A percentile compares a stretch with the other conserved stretches of the same genome.
These are phyloP conservation scores for Aspergillus brasiliensis DNA, from an alignment of 2,329 filamentous ascomycete genomes.

Conservation along the genomic window DNA sequence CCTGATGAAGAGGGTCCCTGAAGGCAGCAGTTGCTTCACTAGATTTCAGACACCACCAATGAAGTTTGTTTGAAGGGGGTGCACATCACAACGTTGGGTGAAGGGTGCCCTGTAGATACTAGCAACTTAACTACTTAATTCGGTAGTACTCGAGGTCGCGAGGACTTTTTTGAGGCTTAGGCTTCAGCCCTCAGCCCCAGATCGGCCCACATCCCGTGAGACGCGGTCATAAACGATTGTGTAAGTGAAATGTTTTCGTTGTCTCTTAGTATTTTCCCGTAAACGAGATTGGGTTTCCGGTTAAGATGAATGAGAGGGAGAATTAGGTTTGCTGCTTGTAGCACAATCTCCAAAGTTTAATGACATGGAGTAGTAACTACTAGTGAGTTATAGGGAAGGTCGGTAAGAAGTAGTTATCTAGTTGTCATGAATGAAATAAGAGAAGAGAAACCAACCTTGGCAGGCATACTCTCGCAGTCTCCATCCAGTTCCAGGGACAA, in stretches of 20 bases:
- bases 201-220: constrained; percentile 20
- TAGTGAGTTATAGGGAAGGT: not conserved
- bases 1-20: not conserved
- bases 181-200: constrained; percentile 14
- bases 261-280: not conserved
- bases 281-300: not conserved
- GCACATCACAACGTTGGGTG: not conserved
- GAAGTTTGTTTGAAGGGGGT: not conserved
- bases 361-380: no score
- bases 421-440: not conserved
- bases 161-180: constrained; percentile 7
- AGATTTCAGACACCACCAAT: not conserved
- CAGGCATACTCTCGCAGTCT: not conserved
- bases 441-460: no score
- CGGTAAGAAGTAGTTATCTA: not conserved
- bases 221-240: constrained; percentile 10
- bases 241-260: not conserved
- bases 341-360: not conserved
- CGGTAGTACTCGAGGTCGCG: not conserved
- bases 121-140: no score
- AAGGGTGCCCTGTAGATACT: not conserved
- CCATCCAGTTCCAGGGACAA: not conserved
- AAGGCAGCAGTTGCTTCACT: not conserved
- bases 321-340: not conserved
- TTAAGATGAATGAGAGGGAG: not conserved